Percentiles rank a stretch among this genome's conserved stretches.
phyloP scores from a whole-genome alignment of 1,284 basidiomycete species.

The Marasmius tenuissimus region DNA sequence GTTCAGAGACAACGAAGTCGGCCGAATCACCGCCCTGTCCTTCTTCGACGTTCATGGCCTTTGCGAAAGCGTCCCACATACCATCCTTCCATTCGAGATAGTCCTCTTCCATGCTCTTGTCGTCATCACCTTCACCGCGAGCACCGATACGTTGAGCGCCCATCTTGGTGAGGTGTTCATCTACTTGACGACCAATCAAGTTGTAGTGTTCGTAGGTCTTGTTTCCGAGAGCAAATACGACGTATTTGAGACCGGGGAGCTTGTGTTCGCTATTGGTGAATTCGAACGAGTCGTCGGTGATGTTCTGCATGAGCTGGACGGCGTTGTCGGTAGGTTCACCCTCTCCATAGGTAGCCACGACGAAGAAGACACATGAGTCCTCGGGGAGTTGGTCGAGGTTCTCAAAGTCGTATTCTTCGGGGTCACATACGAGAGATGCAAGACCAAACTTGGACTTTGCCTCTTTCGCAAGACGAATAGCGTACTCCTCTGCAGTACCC shows the following conservation, averaged over 20 bases:
- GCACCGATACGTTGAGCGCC: slow-evolving; percentile 88
- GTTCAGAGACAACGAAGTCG: slow-evolving; percentile 90
- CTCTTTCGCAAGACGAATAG: slow-evolving; percentile 91
- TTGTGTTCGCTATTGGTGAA: slow-evolving; percentile 81
- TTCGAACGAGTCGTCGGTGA: slow-evolving; percentile 84
- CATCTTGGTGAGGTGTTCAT: slow-evolving; percentile 73
- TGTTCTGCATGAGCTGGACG: slow-evolving; percentile 91
- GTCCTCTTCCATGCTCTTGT: slow-evolving; percentile 99
- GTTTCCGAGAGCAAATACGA: slow-evolving; percentile 95
- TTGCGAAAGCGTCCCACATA: slow-evolving; percentile 91
- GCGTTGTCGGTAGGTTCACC: slow-evolving; percentile 99
- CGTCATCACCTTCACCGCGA: slow-evolving; percentile 96
- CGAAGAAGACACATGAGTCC: slow-evolving; percentile 87
- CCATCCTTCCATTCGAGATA: slow-evolving; percentile 99
- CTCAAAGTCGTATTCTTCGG: slow-evolving; percentile 97
- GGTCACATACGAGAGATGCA: slow-evolving; percentile 91
- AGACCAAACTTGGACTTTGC: slow-evolving; percentile 93
- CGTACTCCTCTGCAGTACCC: slow-evolving; percentile 95
- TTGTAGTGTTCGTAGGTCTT: slow-evolving; percentile 97
- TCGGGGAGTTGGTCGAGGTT: slow-evolving; percentile 91
- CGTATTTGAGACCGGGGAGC: slow-evolving; percentile 90
- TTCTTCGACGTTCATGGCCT: slow-evolving; percentile 87
- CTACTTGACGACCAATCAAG: slow-evolving; percentile 81
- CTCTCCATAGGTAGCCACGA: slow-evolving; percentile 98
- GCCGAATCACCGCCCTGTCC: slow-evolving; percentile 94